phyloP scores from a whole-genome alignment of 192 early-diverging fungal species.

The Dissophora ornata region DNA sequence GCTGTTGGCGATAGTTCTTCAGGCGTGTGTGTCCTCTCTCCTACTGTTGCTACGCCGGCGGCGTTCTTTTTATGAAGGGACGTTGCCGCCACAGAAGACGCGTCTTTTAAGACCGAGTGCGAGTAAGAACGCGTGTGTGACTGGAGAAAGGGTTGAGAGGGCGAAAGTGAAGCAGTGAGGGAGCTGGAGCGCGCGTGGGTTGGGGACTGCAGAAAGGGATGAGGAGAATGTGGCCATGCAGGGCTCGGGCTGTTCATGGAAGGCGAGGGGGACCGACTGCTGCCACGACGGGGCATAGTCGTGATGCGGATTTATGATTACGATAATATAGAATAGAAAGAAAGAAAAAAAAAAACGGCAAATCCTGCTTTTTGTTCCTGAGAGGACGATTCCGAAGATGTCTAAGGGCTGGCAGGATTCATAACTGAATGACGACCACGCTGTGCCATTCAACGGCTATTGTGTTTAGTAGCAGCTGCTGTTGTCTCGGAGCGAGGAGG shows the following conservation, averaged over 20 bases:
- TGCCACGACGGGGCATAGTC: too few species aligned
- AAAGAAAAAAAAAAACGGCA: neutral
- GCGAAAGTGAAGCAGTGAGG: neutral
- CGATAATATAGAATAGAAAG: neutral
- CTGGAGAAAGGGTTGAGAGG: neutral
- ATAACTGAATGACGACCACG: neutral
- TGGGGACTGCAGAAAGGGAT: slow-evolving; percentile 33
- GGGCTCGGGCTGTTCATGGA: too few species aligned
- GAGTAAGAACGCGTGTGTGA: neutral
- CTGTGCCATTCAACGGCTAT: slow-evolving; percentile 1
- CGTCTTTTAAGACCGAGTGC: slow-evolving; percentile 1
- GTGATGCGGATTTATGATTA: neutral
- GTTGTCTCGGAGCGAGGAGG: neutral
- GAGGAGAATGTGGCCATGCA: neutral
- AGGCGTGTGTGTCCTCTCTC: neutral
- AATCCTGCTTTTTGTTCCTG: neutral
- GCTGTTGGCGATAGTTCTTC: neutral
- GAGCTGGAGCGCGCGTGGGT: slow-evolving; percentile 47
- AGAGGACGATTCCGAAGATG: neutral
- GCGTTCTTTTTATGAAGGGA: too few species aligned
- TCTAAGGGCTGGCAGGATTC: neutral
- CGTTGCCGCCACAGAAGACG: neutral
- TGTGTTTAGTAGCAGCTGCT: neutral
- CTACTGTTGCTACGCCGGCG: too few species aligned
- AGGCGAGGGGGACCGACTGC: slow-evolving; percentile 1